phyloP scores from a whole-genome alignment of 352 stramenopile species.

The Pythium myriotylum region DNA sequence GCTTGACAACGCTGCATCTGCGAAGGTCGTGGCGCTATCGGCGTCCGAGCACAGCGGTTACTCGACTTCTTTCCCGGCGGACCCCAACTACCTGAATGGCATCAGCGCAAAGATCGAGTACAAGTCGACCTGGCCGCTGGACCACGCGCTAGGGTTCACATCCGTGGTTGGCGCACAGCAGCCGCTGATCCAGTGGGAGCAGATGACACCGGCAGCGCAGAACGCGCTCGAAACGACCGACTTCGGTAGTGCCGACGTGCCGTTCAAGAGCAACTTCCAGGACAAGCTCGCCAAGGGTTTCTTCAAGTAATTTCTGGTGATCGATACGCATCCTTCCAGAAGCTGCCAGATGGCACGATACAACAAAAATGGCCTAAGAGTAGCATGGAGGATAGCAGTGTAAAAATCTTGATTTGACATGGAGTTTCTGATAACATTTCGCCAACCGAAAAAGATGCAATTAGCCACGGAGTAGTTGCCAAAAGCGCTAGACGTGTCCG shows the following conservation, averaged over 20 bases:
- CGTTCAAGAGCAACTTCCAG: neutral
- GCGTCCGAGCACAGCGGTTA: too few species aligned
- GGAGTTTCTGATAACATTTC: too few species aligned
- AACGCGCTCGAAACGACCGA: neutral
- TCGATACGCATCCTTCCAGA: too few species aligned
- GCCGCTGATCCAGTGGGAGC: conserved; percentile 5
- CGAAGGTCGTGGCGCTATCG: neutral
- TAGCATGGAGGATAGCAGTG: too few species aligned
- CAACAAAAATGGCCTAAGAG: too few species aligned
- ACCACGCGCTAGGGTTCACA: conserved; percentile 17
- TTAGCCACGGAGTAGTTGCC: too few species aligned
- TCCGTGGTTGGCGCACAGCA: neutral
- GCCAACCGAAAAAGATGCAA: too few species aligned
- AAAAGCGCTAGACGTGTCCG: too few species aligned
- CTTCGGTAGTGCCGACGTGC: neutral
- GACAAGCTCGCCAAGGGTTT: neutral
- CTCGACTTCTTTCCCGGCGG: too few species aligned
- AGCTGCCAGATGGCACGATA: too few species aligned
- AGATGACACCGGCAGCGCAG: neutral
- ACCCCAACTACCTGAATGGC: too few species aligned
- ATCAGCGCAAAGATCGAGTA: conserved; percentile 16
- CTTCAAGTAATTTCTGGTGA: neutral
- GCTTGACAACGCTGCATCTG: conserved; percentile 18
- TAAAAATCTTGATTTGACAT: too few species aligned
- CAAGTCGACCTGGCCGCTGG: conserved; percentile 10